phyloP scores from a whole-genome alignment of 2,329 filamentous ascomycete genomes.

The Sporothrix curviconia region DNA sequence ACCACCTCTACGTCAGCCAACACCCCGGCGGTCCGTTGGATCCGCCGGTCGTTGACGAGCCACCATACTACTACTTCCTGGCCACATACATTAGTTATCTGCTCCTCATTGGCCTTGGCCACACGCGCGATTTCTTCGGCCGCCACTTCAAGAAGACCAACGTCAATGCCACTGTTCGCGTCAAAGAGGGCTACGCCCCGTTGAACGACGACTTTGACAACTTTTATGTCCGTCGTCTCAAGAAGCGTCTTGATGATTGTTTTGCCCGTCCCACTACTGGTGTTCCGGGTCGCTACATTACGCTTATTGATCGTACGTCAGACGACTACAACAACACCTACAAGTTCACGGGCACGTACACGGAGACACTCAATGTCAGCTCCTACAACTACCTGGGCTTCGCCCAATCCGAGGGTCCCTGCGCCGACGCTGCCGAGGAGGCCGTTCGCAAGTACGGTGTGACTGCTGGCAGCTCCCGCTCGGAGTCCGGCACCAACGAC shows the following conservation, averaged over 20 bases:
- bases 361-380: slow-evolving; percentile 96
- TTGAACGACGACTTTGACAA: slow-evolving; percentile 98
- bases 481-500: slow-evolving; percentile 80
- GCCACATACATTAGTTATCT: slow-evolving; percentile 99
- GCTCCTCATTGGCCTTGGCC: slow-evolving; percentile 88
- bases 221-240: slow-evolving; percentile 89
- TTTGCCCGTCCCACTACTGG: slow-evolving; percentile 89
- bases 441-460: slow-evolving; percentile 80
- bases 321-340: slow-evolving; percentile 90
- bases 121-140: slow-evolving; percentile 95
- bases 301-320: slow-evolving; percentile 81
- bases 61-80: slow-evolving; percentile 91
- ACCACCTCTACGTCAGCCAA: slow-evolving; percentile 82
- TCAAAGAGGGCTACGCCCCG: slow-evolving; percentile 83
- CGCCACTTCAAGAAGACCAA: slow-evolving; percentile 86
- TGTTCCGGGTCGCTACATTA: slow-evolving; percentile 90
- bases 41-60: slow-evolving; percentile 85
- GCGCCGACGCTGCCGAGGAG: slow-evolving; percentile 86
- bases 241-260: slow-evolving; percentile 93
- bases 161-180: slow-evolving; percentile 72
- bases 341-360: slow-evolving; percentile 79
- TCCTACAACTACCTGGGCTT: slow-evolving; percentile 99
- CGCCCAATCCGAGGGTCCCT: slow-evolving; percentile 93
- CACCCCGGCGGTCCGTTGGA: slow-evolving; percentile 75
- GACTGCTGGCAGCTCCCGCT: slow-evolving; percentile 71